Percentiles rank a stretch among this genome's conserved stretches.
These are phyloP conservation scores for Lagenidium giganteum DNA, from an alignment of 352 stramenopile genomes.

Conservation along the genomic window DNA sequence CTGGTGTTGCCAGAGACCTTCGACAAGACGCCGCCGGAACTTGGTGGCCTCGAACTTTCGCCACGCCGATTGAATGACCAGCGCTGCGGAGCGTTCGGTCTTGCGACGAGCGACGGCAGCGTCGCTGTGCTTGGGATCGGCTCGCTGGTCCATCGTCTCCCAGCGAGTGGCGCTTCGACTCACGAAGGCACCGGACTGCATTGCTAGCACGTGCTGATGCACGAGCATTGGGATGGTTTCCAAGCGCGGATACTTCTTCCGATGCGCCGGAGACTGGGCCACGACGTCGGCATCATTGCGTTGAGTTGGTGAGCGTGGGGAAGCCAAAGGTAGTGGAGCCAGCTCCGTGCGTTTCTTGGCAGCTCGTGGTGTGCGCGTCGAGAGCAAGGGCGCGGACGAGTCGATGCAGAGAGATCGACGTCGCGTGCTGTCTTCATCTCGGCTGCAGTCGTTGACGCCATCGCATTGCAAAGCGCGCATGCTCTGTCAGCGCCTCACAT, in stretches of 20 bases:
- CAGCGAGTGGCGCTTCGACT: constrained; percentile 35
- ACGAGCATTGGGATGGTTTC: constrained; percentile 43
- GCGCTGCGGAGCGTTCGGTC: constrained; percentile 24
- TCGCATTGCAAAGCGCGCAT: too few relatives aligned
- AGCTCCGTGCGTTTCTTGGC: too few relatives aligned
- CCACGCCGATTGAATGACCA: constrained; percentile 54
- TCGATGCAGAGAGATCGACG: too few relatives aligned
- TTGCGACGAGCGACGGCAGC: constrained; percentile 12
- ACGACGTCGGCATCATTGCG: too few relatives aligned
- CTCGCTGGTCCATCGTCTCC: constrained; percentile 16
- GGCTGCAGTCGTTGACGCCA: too few relatives aligned
- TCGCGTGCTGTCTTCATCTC: too few relatives aligned
- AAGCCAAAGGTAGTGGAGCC: too few relatives aligned
- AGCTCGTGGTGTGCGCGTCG: too few relatives aligned
- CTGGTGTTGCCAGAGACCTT: constrained; percentile 30
- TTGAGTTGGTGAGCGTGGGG: too few relatives aligned
- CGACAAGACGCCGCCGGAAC: constrained; percentile 17
- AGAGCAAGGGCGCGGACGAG: too few relatives aligned
- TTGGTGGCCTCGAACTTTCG: constrained; percentile 22
- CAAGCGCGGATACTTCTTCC: constrained; percentile 20
- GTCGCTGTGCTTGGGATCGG: constrained; percentile 8
- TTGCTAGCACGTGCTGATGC: constrained; percentile 23
- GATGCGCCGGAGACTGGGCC: too few relatives aligned
- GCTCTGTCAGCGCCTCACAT: too few relatives aligned
- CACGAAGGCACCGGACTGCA: constrained; percentile 42